Evolutionary conservation across 2,329 filamentous ascomycete genomes (phyloP).

Genomic region (Curvularia sp.): DNA sequence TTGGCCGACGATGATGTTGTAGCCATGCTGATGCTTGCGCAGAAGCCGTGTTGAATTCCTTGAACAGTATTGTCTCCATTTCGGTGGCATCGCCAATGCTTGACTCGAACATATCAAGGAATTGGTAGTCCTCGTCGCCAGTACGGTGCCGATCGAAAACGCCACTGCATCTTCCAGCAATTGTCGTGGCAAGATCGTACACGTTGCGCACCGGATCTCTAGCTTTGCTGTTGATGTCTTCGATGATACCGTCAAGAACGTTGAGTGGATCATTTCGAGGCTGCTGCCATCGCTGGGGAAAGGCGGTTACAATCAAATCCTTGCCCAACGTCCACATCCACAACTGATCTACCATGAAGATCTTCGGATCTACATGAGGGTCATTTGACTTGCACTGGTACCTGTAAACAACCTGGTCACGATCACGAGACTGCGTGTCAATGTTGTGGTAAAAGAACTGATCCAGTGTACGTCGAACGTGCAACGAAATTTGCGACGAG

Average conservation of each 20-base stretch:
- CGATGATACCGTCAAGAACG: constrained; percentile 68
- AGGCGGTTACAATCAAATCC: constrained; percentile 67
- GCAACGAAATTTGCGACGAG: constrained; percentile 57
- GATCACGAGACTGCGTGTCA: constrained; percentile 65
- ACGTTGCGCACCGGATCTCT: constrained; percentile 65
- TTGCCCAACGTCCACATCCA: constrained; percentile 69
- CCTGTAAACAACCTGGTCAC: constrained; percentile 69
- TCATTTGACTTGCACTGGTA: constrained; percentile 56
- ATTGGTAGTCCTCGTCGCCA: constrained; percentile 67
- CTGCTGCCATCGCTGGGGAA: constrained; percentile 66
- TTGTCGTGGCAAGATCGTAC: constrained; percentile 68
- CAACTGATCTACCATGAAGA: constrained; percentile 73
- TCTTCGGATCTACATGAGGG: constrained; percentile 59
- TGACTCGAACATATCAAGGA: constrained; percentile 71
- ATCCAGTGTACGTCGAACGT: constrained; percentile 68
- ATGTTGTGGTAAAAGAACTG: constrained; percentile 72
- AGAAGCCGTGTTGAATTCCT: constrained; percentile 66
- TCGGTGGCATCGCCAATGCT: constrained; percentile 62
- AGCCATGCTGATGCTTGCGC: constrained; percentile 63
- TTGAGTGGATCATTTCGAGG: constrained; percentile 68
- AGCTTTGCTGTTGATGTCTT: constrained; percentile 70
- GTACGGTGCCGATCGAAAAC: constrained; percentile 66
- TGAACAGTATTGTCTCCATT: constrained; percentile 64
- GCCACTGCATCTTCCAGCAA: constrained; percentile 66
- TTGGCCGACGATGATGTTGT: constrained; percentile 56